Base-by-base conservation (phyloP, 2,329 filamentous ascomycete genomes). In the Microcyclospora tardicrescens region DNA sequence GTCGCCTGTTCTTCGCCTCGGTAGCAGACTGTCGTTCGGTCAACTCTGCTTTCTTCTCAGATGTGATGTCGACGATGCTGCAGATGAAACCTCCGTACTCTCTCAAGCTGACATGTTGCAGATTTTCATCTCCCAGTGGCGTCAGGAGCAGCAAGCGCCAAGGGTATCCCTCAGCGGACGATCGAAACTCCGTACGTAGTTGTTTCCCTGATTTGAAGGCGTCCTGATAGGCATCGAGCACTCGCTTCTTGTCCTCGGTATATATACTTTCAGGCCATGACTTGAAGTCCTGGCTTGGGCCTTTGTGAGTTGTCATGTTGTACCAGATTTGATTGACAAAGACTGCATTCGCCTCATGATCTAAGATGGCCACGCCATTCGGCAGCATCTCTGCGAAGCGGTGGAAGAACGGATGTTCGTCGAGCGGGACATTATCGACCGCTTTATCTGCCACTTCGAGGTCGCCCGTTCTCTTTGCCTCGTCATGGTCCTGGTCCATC, bases 291-390 rank as follows among this genome's bases (percentile, higher is more conserved):
- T 62, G 58, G n/a, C 55, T 48, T 0, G 55, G 51, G 14, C 55
- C 52, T 28, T 56, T 55, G 40, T 64, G 62, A 0, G 62, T 66
- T 0, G 65, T 67, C n/a, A 68, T 52, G 15, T 59, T 54, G 46
- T 64, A 66, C 44, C 67, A 68, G 35, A 59, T 57, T 37, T 65
- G 60, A 36, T 68, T 68, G 10, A 68, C 65, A 36, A 66, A 68
- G 8, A 67, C 51, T 8, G 63, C 61, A 29, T 64, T 61, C 1
- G 63, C 63, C 13, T 62, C 55, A 34, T 59, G 59, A 42, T 67
- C 61, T 5, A 68, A 53, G 28, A 68, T 66, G 2, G 64, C 65
- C 10, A 68, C 51, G 1, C 65, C 65, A 15, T 61, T 64, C 3
- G 65, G 65, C 1, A 68, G 47, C 44, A 68, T 56, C 37, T 67